Conservation (phyloP, 768 basidiomycete genomes). For the Pisolithus sp. region DNA sequence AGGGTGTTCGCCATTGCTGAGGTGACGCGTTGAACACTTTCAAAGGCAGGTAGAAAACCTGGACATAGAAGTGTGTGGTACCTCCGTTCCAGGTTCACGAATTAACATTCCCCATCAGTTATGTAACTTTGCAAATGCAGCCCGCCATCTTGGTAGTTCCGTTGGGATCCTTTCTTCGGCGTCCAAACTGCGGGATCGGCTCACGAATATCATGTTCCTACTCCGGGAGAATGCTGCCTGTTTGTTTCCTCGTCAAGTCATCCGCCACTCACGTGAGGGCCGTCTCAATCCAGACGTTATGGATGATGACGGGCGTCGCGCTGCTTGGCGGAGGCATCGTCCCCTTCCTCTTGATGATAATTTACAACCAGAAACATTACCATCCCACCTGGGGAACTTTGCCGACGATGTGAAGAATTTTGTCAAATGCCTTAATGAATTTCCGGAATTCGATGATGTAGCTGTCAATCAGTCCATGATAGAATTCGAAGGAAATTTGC, state of each 20-base stretch:
- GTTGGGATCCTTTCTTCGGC: slow-evolving; percentile 52
- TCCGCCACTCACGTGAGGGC: slow-evolving; percentile 32
- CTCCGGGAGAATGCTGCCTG: slow-evolving; percentile 52
- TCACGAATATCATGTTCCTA: slow-evolving; percentile 43
- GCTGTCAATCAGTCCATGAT: slow-evolving; percentile 44
- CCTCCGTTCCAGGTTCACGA: neutral
- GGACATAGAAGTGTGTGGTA: slow-evolving; percentile 38
- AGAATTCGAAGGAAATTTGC: slow-evolving; percentile 45
- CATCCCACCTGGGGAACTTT: slow-evolving; percentile 38
- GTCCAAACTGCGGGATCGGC: slow-evolving; percentile 43
- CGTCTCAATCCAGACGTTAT: slow-evolving; percentile 33
- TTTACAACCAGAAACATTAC: slow-evolving; percentile 44
- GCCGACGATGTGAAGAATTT: slow-evolving; percentile 47
- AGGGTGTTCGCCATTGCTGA: slow-evolving; percentile 6
- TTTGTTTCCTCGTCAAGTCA: slow-evolving; percentile 44
- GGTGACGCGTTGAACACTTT: neutral
- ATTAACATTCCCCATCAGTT: slow-evolving; percentile 27
- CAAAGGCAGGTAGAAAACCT: slow-evolving; percentile 40
- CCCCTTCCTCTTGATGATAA: slow-evolving; percentile 36
- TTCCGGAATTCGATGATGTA: slow-evolving; percentile 51
- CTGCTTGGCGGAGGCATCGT: slow-evolving; percentile 26
- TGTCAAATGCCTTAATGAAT: slow-evolving; percentile 49
- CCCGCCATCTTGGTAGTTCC: slow-evolving; percentile 52
- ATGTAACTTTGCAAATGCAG: slow-evolving; percentile 48
- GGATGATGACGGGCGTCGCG: slow-evolving; percentile 23